Evolutionary conservation across 306 rosid genomes (phyloP), one percentile per base, ranked within the genome.

Genomic region (Quercus robur): DNA sequence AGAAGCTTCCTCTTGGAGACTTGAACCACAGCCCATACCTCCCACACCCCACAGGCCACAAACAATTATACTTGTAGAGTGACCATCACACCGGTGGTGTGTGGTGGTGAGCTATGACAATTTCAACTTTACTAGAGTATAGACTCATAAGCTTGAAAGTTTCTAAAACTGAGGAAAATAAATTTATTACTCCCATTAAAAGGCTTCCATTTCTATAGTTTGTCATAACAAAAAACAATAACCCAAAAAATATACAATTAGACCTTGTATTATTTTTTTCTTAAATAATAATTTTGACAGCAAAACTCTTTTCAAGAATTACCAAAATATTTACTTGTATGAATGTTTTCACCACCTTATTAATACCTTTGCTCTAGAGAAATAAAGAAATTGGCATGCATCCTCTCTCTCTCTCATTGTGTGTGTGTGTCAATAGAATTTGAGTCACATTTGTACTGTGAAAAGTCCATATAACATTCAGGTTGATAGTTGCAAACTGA

Each of bases 1-100:
- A 33, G 3, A 38, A 38, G 0, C 0, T 38, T 0, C 0, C 2
- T 38, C 0, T 7, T 38, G 2, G 2, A 7, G 0, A 38, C 11
- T 38, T 38, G 0, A 38, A 38, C 10, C 2, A 0, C 0, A 0
- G 0, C 3, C 11, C 0, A 7, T 38, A 10, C 3, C 46, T 0
- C 3, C 11, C 3, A 38, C 0, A 38, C 2, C 0, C 3, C 3
- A 38, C 2, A 7, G 1, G 3, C 1, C 3, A 7, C 9, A 38
- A 38, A 2, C 3, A 7, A 1, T 38, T 38, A 38, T 38, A 7
- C 1, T 6, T 38, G 0, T 38, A 6, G 2, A 38, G 44, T 38
- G 9, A 7, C 2, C 9, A 35, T 35, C 9, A 2, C 9, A 35
- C 2, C 44, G 0, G 0, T 0, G 0, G 2, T 35, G 9, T 6